Evolutionary conservation across 2,329 filamentous ascomycete species (phyloP), one percentile per base, ranked within the genome.

Genomic region (Verticillium albo-atrum): DNA sequence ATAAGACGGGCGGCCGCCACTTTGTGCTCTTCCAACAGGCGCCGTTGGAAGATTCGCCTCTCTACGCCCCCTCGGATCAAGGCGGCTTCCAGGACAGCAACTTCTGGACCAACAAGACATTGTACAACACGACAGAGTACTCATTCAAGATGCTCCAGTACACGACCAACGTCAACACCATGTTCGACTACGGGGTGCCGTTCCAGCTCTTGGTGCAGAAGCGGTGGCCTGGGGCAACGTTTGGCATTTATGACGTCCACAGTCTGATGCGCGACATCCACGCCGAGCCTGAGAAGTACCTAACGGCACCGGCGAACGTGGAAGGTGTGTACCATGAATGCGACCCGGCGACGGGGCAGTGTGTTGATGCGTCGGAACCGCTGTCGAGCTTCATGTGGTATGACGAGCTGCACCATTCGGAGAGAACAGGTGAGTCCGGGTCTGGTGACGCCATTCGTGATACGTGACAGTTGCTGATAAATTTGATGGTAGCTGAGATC

Each of bases 1-100:
- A 93, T 72, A 72, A 77, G 32, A 79, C 82, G 47, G 90, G 90
- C 4, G 90, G 79, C 0, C 79, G 89, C 14, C 85, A 85, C 61
- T 92, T 93, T 63, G 86, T 92, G 2, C 75, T 94, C 17, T 79
- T 91, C 74, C 92, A 92, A 68, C 73, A 82, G 15, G 84, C 82
- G 0, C 89, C 90, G 0, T 75, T 93, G 53, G 78, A 92, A 55
- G 73, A 87, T n/a, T 75, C 83, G 1, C 90, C 90, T 0, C 73
- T 88, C 59, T 94, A 93, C 69, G 83, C 83, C 0, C 66, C 76
- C 32, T 71, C 73, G 3, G 75, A 76, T 50, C 65, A 70, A 27
- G 79, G 79, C 30, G 81, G 80, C 14, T 63, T 71, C 3, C 68
- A 67, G 4, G 66, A 77, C 59, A 77, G 72, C 61, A 68, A 72